These are phyloP conservation scores for Penicillium pancosmium DNA, from an alignment of 495 filamentous ascomycete species.

Conservation along the genomic window DNA sequence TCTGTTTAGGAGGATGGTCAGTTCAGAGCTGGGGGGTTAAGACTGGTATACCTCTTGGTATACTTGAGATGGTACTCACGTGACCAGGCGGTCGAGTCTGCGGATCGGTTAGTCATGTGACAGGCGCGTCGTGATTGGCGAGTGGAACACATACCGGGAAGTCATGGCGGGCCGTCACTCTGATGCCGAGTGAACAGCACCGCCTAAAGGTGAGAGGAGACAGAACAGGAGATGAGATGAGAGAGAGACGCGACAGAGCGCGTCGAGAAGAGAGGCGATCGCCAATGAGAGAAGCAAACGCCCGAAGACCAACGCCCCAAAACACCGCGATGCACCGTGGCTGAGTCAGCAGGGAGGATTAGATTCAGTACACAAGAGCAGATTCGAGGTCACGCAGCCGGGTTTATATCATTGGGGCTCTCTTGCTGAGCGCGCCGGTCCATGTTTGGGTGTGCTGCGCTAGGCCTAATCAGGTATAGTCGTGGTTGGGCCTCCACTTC, in stretches of 20 bases:
- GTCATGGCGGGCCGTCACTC: constrained; percentile 49
- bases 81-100: constrained; percentile 90
- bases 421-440: constrained; percentile 47
- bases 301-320: constrained; percentile 21
- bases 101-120: constrained; percentile 40
- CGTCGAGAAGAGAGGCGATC: constrained; percentile 8
- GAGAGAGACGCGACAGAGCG: constrained; percentile 19
- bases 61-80: constrained; percentile 61
- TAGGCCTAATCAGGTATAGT: constrained; percentile 33
- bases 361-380: constrained; percentile 34
- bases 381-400: constrained; percentile 53
- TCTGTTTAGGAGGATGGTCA: constrained; percentile 51
- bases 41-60: neutral
- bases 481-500: constrained; percentile 34
- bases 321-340: constrained; percentile 11
- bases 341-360: constrained; percentile 34
- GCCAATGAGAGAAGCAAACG: constrained; percentile 20
- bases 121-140: constrained; percentile 34
- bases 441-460: constrained; percentile 45
- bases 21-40: constrained; percentile 6
- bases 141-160: constrained; percentile 52
- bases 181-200: constrained; percentile 32
- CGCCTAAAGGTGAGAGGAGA: constrained; percentile 21
- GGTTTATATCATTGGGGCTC: constrained; percentile 55
- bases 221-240: constrained; percentile 14